Percentiles rank a stretch among this genome's conserved stretches.
Evolutionary conservation across 2,329 filamentous ascomycete species (phyloP).

Genomic region (Teratosphaeria pseudoeucalypti): DNA sequence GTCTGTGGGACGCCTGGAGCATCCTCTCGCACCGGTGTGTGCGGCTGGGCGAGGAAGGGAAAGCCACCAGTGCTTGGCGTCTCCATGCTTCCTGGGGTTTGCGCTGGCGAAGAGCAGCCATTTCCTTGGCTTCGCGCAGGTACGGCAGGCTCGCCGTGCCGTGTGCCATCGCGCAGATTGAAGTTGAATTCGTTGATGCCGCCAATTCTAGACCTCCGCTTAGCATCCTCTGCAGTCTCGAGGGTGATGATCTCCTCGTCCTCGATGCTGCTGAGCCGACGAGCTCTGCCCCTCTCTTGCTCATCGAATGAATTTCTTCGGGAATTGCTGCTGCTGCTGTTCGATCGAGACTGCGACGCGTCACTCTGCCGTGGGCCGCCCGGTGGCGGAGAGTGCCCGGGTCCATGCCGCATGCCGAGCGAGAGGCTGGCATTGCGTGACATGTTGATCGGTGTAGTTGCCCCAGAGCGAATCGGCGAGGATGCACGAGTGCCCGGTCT

Average conservation of each 20-base stretch:
- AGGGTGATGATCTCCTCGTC: slow-evolving; percentile 24
- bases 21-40: slow-evolving; percentile 15
- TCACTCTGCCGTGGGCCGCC: slow-evolving; percentile 2
- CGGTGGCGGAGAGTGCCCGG: slow-evolving; percentile 18
- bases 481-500: slow-evolving; percentile 21
- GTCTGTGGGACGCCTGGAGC: slow-evolving; percentile 12
- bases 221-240: slow-evolving; percentile 23
- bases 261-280: slow-evolving; percentile 16
- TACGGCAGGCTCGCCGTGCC: slow-evolving; percentile 6
- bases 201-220: slow-evolving; percentile 18
- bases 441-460: slow-evolving; percentile 13
- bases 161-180: slow-evolving; percentile 20
- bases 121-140: slow-evolving; percentile 6
- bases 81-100: slow-evolving; percentile 9
- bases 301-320: slow-evolving; percentile 20
- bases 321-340: slow-evolving; percentile 3
- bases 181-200: slow-evolving; percentile 17
- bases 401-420: slow-evolving; percentile 21
- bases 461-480: slow-evolving; percentile 22
- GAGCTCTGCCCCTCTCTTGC: slow-evolving; percentile 7
- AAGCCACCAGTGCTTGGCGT: slow-evolving; percentile 14
- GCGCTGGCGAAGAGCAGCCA: slow-evolving; percentile 14
- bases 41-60: slow-evolving; percentile 19
- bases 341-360: neutral
- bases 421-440: slow-evolving; percentile 15